Evolutionary conservation across 1,139 yeast species (phyloP).

Genomic region (Yarrowia galli): DNA sequence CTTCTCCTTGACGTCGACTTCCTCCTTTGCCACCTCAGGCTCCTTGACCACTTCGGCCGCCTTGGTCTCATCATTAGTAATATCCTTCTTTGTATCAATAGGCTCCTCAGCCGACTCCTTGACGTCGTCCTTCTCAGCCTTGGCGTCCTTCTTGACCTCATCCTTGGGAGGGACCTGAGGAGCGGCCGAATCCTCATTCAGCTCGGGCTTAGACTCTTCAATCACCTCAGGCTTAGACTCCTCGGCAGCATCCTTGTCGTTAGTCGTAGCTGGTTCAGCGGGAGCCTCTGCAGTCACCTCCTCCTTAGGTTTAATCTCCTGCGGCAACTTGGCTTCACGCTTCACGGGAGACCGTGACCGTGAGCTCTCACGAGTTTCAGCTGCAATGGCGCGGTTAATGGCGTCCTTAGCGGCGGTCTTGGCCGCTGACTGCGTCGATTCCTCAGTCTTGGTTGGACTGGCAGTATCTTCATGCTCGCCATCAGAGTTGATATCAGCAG

Average conservation of each 20-base stretch:
- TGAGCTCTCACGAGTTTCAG: constrained; percentile 21
- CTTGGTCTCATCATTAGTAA: no score
- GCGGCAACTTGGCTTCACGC: not conserved
- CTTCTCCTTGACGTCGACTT: no score
- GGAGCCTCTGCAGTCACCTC: not conserved
- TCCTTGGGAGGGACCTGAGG: constrained; percentile 8
- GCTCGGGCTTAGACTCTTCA: not conserved
- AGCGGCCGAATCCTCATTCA: no score
- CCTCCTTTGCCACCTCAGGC: not conserved
- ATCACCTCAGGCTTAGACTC: not conserved
- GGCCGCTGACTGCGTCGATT: not conserved
- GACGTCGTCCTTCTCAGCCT: not conserved
- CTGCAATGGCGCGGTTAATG: constrained; percentile 19
- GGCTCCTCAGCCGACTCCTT: not conserved
- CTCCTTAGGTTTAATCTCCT: constrained; percentile 14
- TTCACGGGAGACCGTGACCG: constrained; percentile 12
- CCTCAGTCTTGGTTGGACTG: not conserved
- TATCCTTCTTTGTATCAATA: not conserved
- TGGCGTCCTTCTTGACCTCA: not conserved
- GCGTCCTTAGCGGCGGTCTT: constrained; percentile 27
- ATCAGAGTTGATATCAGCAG: constrained; percentile 39
- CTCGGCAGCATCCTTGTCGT: not conserved
- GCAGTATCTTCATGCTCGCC: constrained; percentile 35
- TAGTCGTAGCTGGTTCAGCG: no score
- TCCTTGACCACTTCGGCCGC: not conserved